phyloP scores from a whole-genome alignment of 768 basidiomycete species.

The Flagelloscypha sp. region DNA sequence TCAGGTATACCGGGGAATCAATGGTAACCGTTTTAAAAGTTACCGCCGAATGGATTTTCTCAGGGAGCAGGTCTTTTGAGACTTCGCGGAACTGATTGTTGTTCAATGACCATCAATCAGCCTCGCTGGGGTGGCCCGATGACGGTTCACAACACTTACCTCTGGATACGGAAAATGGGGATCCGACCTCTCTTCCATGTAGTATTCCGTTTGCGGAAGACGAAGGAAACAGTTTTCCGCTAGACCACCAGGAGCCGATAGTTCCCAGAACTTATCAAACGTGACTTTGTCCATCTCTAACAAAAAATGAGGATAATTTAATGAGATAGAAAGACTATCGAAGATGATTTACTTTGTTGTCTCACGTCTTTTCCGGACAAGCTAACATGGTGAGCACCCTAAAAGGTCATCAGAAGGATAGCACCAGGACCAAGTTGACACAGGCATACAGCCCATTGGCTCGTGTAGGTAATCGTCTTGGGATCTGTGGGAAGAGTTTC shows the following conservation, averaged over 20 bases:
- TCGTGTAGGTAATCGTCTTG: slow-evolving; percentile 68
- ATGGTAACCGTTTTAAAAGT: slow-evolving; percentile 64
- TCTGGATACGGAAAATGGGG: slow-evolving; percentile 37
- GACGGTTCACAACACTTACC: slow-evolving; percentile 24
- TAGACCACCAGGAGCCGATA: slow-evolving; percentile 50
- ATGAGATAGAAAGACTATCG: not conserved
- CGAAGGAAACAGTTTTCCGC: slow-evolving; percentile 60
- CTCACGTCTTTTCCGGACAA: slow-evolving; percentile 40
- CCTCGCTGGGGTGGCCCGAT: not conserved
- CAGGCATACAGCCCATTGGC: slow-evolving; percentile 73
- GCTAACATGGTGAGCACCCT: slow-evolving; percentile 80
- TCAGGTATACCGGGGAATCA: slow-evolving; percentile 61
- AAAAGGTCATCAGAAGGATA: not conserved
- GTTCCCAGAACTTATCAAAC: slow-evolving; percentile 66
- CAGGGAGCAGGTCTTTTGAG: slow-evolving; percentile 24
- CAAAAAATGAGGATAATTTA: slow-evolving; percentile 2
- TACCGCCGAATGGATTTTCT: slow-evolving; percentile 18
- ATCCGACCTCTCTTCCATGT: slow-evolving; percentile 28
- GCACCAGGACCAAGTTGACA: not conserved
- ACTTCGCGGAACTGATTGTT: slow-evolving; percentile 29
- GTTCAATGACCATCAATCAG: slow-evolving; percentile 3
- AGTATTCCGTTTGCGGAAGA: slow-evolving; percentile 55
- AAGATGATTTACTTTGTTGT: slow-evolving; percentile 44
- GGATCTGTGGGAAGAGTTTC: slow-evolving; percentile 67
- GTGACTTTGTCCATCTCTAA: slow-evolving; percentile 65